Base-by-base conservation (phyloP, 768 basidiomycete genomes). In the Boletus tylopilopsis region DNA sequence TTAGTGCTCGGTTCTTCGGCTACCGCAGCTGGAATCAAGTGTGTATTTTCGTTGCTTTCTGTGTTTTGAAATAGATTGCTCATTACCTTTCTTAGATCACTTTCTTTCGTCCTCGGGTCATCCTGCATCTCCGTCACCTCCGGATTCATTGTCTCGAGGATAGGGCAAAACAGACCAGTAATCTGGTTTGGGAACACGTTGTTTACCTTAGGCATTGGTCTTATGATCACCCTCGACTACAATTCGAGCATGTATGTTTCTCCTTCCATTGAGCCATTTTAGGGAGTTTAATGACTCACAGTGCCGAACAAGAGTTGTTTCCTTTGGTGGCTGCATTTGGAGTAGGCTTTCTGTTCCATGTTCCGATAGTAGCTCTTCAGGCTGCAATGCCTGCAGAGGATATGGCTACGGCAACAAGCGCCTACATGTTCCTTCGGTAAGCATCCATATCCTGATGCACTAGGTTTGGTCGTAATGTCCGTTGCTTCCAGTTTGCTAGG, bases 301-400 rank as follows among this genome's bases (percentile, higher is more conserved):
- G 85, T 19, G 83, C 79, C 3, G 70, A 76, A 58, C 79, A 86
- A 64, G 78, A 77, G 9, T 37, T 90, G 3, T 87, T 75, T 57
- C 82, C 84, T 4, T 66, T 90, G 16, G 64, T 90, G 22, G 74
- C 85, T 12, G 78, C 84, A 5, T 33, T 83, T 13, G 87, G 87
- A 0, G 61, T 79, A 15, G 87, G 87, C 1, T 76, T 74, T 55
- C 66, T 90, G 36, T 85, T 85, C 74, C 79, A 82, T 72, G 62
- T 68, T 1, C 87, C 87, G 1, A 68, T 90, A 12, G 85, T 90
- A 49, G 85, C 76, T 10, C 67, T 92, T 19, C 90, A 93, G 66
- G 86, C 88, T 12, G 84, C 89, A 0, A 93, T 93, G 89, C 90
- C 90, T 2, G 61, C 85, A 23, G 82, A 81, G 52, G 87, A 91